A percentile compares a stretch with the other conserved stretches of the same genome.
phyloP scores from a whole-genome alignment of 2,329 filamentous ascomycete species.

The Exserohilum rostratum region DNA sequence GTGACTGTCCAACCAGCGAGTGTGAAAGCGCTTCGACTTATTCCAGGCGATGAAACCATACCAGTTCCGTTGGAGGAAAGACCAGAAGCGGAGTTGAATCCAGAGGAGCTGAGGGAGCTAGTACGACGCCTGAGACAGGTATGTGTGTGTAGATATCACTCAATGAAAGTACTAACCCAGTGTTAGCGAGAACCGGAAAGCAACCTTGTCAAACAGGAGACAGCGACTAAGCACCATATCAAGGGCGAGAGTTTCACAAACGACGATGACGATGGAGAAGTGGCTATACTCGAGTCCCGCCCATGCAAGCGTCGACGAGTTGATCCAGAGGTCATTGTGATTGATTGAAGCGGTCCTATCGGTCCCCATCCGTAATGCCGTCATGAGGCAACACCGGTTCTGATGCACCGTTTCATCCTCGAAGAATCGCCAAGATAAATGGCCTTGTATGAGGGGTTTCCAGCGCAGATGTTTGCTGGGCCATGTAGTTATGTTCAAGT shows the following conservation, averaged over 20 bases:
- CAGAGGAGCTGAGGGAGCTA: conserved; percentile 4
- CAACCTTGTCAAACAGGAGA: conserved; percentile 2
- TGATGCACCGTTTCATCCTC: no score
- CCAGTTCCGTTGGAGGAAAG: not conserved
- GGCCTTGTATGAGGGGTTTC: no score
- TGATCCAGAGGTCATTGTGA: not conserved
- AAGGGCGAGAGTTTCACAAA: conserved; percentile 5
- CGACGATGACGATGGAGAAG: conserved; percentile 2
- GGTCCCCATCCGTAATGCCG: not conserved
- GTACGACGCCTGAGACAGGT: conserved; percentile 7
- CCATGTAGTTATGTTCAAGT: no score
- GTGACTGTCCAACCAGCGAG: not conserved
- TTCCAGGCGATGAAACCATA: not conserved
- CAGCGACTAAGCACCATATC: not conserved
- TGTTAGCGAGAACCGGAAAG: not conserved
- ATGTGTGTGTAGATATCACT: not conserved
- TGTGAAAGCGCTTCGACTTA: conserved; percentile 3
- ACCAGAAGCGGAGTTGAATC: conserved; percentile 2
- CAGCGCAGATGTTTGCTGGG: no score
- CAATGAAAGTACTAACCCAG: not conserved
- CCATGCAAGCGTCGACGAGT: conserved; percentile 8
- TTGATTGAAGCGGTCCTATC: not conserved
- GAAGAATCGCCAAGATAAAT: no score
- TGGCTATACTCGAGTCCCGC: conserved; percentile 1
- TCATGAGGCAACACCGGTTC: not conserved